These are phyloP conservation scores for Neurospora tetraspora DNA, from an alignment of 495 filamentous ascomycete species.

Conservation along the genomic window DNA sequence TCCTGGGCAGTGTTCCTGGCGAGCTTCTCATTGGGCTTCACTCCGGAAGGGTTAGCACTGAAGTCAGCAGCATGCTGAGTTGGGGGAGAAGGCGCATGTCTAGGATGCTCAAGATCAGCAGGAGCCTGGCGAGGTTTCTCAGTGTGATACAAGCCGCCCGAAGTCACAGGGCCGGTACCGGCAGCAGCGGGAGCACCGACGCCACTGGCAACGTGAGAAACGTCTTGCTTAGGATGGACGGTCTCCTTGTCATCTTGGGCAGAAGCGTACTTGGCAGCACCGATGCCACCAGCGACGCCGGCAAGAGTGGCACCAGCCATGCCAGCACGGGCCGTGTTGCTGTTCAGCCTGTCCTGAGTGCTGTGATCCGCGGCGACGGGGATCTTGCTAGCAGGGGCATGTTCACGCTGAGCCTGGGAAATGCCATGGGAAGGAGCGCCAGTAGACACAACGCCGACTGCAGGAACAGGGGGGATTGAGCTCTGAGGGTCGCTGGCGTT, in stretches of 20 bases:
- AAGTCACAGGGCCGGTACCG: neutral
- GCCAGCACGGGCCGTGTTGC: neutral
- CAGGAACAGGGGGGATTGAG: neutral
- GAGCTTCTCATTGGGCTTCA: neutral
- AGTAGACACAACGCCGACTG: neutral
- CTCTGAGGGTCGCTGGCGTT: neutral
- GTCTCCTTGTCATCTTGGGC: neutral
- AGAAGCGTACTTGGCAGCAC: neutral
- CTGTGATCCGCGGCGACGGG: neutral
- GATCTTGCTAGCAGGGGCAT: neutral
- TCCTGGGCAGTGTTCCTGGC: neutral
- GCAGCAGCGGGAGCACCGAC: neutral
- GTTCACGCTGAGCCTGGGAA: neutral
- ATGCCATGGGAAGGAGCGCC: neutral
- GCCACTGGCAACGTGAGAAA: neutral
- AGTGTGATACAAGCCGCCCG: neutral
- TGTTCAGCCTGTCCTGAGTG: neutral
- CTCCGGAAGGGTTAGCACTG: neutral
- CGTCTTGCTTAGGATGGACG: neutral
- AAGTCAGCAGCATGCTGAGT: neutral
- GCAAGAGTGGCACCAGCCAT: neutral
- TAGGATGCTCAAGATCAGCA: neutral
- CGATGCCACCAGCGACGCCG: neutral
- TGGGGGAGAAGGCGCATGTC: neutral
- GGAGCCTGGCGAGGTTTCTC: neutral